Evolutionary conservation across 805 yeast species (phyloP), one percentile per base, ranked within the genome.

Genomic region (Millerozyma acaciae): DNA sequence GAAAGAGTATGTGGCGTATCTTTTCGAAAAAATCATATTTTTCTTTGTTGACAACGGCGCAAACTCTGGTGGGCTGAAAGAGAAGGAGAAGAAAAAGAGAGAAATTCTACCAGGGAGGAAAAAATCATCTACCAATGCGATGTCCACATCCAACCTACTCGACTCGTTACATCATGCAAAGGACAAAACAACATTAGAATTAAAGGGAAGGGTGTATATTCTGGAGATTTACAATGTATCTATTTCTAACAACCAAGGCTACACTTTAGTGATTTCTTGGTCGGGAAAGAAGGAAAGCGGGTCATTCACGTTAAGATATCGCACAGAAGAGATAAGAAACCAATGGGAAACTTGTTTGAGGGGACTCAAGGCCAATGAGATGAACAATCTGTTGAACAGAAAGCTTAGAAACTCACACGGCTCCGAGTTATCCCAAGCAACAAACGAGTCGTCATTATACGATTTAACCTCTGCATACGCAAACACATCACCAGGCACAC

Each of bases 251-350:
- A 43, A 28, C 44, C 53, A 42, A 58, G 79, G 80, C 5, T 77
- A 79, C 50, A 73, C 75, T 9, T 61, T 83, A 44, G 74, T 80
- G 22, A 73, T 83, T 8, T 74, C 84, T 10, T 84, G 93, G 93
- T 76, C 80, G n/a, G 93, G 95, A 6, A 78, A 81, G 33, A 80
- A 78, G 48, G 97, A 89, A 44, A 79, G 84, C 18, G 96, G 96
- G 9, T 78, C 85, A 13, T 88, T 93, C 47, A 76, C 87, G 12
- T 70, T 93, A 52, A 73, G 85, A 36, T 87, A 87, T 58, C 74
- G 82, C 40, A 82, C 82, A 32, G 97, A 89, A 49, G 97, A 93
- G 55, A 69, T 71, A 12, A 70, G 94, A 43, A 73, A 72, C 37
- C 90, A 82, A 55, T 93, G 97, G 97, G 86, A 76, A 38, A 54